Evolutionary conservation across 1,284 basidiomycete species (phyloP).

Genomic region (Uromyces viciae-fabae): DNA sequence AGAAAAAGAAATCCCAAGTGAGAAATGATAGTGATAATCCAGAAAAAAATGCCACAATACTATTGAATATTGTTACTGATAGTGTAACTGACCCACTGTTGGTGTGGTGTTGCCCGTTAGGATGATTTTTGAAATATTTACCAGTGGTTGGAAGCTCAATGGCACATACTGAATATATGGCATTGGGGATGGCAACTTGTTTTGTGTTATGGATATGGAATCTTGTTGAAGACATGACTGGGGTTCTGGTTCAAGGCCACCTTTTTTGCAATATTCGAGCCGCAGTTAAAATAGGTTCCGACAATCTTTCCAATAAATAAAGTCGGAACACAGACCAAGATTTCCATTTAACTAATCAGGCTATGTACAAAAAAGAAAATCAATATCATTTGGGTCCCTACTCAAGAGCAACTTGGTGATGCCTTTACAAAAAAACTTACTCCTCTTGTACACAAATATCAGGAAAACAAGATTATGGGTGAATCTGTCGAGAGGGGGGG

Average conservation of each 20-base stretch:
- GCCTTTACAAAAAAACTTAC: conserved; percentile 2
- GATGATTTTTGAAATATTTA: background rate
- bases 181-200: background rate
- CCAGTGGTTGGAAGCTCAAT: background rate
- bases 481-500: no score
- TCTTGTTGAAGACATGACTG: background rate
- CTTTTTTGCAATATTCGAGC: background rate
- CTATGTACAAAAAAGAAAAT: background rate
- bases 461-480: no score
- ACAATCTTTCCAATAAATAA: conserved; percentile 12
- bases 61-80: no score
- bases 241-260: background rate
- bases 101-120: background rate
- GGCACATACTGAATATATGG: background rate
- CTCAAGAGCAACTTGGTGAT: background rate
- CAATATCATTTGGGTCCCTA: background rate
- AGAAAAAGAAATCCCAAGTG: no score
- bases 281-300: background rate
- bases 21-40: no score
- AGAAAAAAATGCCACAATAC: no score
- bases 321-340: background rate
- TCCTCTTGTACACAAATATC: no score
- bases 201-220: background rate
- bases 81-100: no score
- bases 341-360: background rate